A percentile compares a stretch with the other conserved stretches of the same genome.
Conservation (phyloP, 306 rosid genomes). For the Heteromeles arbutifolia region DNA sequence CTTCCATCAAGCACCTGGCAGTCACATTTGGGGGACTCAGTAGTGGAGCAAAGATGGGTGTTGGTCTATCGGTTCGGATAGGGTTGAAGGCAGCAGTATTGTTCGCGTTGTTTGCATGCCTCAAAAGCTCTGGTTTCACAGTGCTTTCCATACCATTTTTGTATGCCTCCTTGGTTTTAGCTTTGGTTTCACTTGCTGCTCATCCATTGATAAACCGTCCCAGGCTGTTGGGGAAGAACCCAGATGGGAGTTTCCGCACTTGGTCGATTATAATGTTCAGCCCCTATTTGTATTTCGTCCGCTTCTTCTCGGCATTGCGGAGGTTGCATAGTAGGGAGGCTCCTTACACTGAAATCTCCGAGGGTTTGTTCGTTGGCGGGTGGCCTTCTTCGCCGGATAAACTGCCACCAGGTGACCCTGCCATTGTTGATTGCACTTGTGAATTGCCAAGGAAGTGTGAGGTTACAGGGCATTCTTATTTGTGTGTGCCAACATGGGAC, state of each 20-base stretch:
- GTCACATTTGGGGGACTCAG: neutral
- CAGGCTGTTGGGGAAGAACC: slow-evolving; percentile 55
- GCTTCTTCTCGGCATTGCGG: slow-evolving; percentile 54
- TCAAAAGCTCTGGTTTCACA: slow-evolving; percentile 34
- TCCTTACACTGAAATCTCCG: slow-evolving; percentile 44
- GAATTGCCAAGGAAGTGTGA: slow-evolving; percentile 62
- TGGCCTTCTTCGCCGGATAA: slow-evolving; percentile 71
- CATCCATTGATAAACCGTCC: slow-evolving; percentile 72
- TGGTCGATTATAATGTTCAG: slow-evolving; percentile 52
- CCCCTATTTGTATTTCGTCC: slow-evolving; percentile 68
- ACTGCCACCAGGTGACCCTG: slow-evolving; percentile 79
- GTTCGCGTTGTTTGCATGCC: slow-evolving; percentile 36
- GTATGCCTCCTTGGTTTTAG: slow-evolving; percentile 50
- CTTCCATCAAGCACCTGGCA: no score
- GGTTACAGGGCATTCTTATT: slow-evolving; percentile 41
- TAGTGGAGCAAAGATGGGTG: slow-evolving; percentile 34
- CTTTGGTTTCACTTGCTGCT: slow-evolving; percentile 63
- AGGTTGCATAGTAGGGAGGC: slow-evolving; percentile 56
- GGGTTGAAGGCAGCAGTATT: slow-evolving; percentile 49
- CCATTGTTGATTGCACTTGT: slow-evolving; percentile 80
- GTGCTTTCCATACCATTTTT: slow-evolving; percentile 54
- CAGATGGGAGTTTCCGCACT: slow-evolving; percentile 71
- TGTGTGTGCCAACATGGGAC: slow-evolving; percentile 87
- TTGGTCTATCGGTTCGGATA: slow-evolving; percentile 62
- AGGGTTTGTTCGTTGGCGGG: slow-evolving; percentile 76